Evolutionary conservation across 2,329 filamentous ascomycete species (phyloP), one percentile per base, ranked within the genome.

Genomic region (Tolypocladium nubicola): DNA sequence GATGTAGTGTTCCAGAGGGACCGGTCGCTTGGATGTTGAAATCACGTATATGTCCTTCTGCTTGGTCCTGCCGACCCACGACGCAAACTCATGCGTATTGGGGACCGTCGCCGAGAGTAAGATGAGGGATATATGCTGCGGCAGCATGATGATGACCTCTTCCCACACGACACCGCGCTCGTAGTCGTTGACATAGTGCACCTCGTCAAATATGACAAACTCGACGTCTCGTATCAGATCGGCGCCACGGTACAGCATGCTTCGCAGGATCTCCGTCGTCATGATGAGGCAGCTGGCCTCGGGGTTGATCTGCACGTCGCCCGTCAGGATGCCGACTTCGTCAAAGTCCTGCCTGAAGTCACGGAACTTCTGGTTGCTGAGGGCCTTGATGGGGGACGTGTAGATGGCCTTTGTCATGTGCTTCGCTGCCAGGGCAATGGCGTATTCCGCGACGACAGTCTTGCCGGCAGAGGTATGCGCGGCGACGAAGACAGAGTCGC

Each of bases 351-450:
- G 82, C 58, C 91, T 84, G 70, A 99, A 99, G 70, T 99, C 94
- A 61, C 94, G 85, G 73, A 97, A 99, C 71, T 99, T 99, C 69
- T 99, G 94, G 69, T 99, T 99, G 73, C 94, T 97, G 58, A 99
- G 77, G 2, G 94, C 94, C 71, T 99, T 99, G 77, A 99, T 99
- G 0, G 94, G 94, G 0, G 94, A 97, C 0, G 94, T 99, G 71
- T 99, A 99, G 62, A 99, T 99, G 26, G 94, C 93, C 71, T 99
- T 99, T 10, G 94, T 99, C 93, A 97, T 97, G 70, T 99, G 94
- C 68, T 93, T 95, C n/a, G 90, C 87, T 37, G 94, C 94, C 58
- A 99, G 78, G 8, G 94, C 91, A 70, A 99, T 97, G 53, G 93
- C 94, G 72, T 99, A 99, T 70, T 99, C 94, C 35, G 94, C 94